These are phyloP conservation scores for Chamaecrista fasciculata DNA, from an alignment of 306 rosid species.

Conservation along the genomic window DNA sequence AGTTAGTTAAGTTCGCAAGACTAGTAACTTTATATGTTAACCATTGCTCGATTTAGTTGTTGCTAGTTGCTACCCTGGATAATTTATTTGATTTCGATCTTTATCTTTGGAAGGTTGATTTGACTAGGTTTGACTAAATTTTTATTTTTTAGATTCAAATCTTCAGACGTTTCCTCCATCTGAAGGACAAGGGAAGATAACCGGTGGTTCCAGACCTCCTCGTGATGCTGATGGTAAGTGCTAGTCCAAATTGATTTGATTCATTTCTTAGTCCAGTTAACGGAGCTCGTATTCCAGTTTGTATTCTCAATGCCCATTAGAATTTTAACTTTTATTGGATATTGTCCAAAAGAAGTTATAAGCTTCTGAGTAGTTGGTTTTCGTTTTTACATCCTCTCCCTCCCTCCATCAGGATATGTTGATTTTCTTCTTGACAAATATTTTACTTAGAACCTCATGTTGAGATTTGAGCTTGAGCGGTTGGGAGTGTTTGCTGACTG, in stretches of 20 bases:
- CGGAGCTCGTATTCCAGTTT: background rate
- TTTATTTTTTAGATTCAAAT: slow-evolving; percentile 46
- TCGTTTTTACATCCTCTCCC: background rate
- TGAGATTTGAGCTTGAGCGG: background rate
- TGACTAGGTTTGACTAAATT: background rate
- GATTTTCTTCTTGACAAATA: background rate
- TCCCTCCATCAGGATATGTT: background rate
- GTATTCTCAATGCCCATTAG: background rate
- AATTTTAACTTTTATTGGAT: background rate
- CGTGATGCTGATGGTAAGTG: slow-evolving; percentile 67
- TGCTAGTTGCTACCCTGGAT: background rate
- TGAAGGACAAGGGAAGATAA: slow-evolving; percentile 58
- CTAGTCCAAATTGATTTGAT: background rate
- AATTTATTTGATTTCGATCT: background rate
- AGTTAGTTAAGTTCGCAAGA: background rate
- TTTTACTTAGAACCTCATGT: background rate
- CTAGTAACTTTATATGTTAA: background rate
- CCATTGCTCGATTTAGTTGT: background rate
- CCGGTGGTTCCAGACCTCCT: slow-evolving; percentile 60
- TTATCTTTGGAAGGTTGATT: background rate
- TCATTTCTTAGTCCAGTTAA: background rate
- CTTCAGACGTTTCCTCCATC: slow-evolving; percentile 79
- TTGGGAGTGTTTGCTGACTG: slow-evolving; percentile 1
- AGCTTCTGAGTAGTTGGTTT: background rate
- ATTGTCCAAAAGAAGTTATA: background rate